Base-by-base conservation (phyloP, 805 yeast species). In the Yarrowia porcina region DNA sequence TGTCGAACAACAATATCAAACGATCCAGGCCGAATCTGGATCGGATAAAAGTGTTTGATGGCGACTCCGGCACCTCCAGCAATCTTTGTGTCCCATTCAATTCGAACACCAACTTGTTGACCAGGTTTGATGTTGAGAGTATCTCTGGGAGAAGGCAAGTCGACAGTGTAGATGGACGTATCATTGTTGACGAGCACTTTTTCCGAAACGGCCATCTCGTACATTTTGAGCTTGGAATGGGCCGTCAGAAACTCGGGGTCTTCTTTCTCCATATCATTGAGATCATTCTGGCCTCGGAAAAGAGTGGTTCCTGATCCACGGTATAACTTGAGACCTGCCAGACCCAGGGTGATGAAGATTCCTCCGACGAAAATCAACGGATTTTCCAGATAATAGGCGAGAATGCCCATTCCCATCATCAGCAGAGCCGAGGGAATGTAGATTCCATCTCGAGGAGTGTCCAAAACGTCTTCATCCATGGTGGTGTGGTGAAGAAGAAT, bases 351-450 rank as follows among this genome's bases (percentile, higher is more conserved):
- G 28, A 41, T 56, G 61, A 56, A 30, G 20, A 41, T 4, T 27
- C 61, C 61, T 18, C 49, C 61, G 47, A 56, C 30, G 38, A 56
- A 56, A 39, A 56, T 28, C 38, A 27, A 15, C 4, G 61, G 61
- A 21, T 56, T 56, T 13, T 39, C 28, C 12, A 56, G 20, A 21
- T 39, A 41, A 30, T 56, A 56, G 36, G 61, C 49, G 20, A 56
- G 28, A 30, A 56, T 56, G 21, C 30, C 61, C 61, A 56, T 41
- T 13, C 61, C 61, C 17, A 39, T 12, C 36, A 56, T 30, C 11
- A 56, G 47, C 49, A 56, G 21, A 17, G 61, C 61, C 49, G 61
- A 39, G 47, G 61, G 61, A 56, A 56, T 56, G 49, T 56, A 56
- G 18, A 56, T 11, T 13, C 61, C 61, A 20, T 56, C 61, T 23